Evolutionary conservation across 2,329 filamentous ascomycete species (phyloP).

Genomic region (Huntiella abstrusa): DNA sequence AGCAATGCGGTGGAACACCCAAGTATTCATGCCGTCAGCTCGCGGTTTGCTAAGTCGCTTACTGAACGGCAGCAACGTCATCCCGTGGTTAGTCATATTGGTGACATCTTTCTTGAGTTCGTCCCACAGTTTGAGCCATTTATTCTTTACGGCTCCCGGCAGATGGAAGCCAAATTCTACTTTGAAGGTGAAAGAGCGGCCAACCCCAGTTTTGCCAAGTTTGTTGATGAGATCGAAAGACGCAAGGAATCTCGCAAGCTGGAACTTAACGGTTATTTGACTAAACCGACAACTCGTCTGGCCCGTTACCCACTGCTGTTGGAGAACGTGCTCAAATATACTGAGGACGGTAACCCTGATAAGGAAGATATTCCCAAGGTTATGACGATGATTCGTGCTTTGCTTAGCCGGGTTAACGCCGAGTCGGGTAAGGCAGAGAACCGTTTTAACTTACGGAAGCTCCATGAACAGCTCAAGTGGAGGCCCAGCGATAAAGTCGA

Average conservation of each 20-base stretch:
- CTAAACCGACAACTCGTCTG: slow-evolving; percentile 88
- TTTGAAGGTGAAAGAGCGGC: slow-evolving; percentile 88
- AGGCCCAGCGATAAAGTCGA: slow-evolving; percentile 79
- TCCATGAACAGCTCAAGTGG: slow-evolving; percentile 86
- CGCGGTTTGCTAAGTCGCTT: slow-evolving; percentile 67
- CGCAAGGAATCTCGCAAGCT: slow-evolving; percentile 93
- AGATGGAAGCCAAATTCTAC: slow-evolving; percentile 91
- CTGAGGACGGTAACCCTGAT: slow-evolving; percentile 62
- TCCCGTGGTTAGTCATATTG: slow-evolving; percentile 73
- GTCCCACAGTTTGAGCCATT: slow-evolving; percentile 90
- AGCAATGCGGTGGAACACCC: slow-evolving; percentile 76
- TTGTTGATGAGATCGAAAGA: slow-evolving; percentile 90
- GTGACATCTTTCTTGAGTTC: slow-evolving; percentile 85
- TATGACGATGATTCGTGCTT: slow-evolving; percentile 67
- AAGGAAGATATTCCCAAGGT: slow-evolving; percentile 85
- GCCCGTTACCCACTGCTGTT: slow-evolving; percentile 84
- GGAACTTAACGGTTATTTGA: slow-evolving; percentile 91
- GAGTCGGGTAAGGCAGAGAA: slow-evolving; percentile 97
- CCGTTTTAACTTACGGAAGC: slow-evolving; percentile 79
- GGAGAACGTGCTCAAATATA: slow-evolving; percentile 83
- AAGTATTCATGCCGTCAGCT: slow-evolving; percentile 76
- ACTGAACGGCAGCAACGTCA: slow-evolving; percentile 80
- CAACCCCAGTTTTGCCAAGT: slow-evolving; percentile 70
- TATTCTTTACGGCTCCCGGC: slow-evolving; percentile 87
- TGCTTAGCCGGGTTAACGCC: slow-evolving; percentile 73